These are phyloP conservation scores for Arachnopeziza araneosa DNA, from an alignment of 2,329 filamentous ascomycete genomes.

Conservation along the genomic window DNA sequence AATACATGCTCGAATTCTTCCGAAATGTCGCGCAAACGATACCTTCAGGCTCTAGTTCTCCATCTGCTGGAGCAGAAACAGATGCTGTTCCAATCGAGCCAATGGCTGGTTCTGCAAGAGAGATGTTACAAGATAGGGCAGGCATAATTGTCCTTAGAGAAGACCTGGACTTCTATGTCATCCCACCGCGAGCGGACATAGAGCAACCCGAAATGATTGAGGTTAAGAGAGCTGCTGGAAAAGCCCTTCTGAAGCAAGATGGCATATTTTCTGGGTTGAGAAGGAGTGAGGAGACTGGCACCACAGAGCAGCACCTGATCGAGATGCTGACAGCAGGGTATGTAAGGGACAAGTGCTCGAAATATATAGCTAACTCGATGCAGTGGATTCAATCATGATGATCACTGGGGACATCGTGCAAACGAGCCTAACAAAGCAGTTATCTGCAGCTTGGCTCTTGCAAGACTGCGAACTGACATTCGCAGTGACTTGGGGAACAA, in stretches of 20 bases:
- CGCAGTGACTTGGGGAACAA: conserved; percentile 70
- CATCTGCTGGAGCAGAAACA: conserved; percentile 57
- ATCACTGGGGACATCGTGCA: conserved; percentile 93
- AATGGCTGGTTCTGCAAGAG: conserved; percentile 60
- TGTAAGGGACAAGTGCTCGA: conserved; percentile 32
- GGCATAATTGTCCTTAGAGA: conserved; percentile 96
- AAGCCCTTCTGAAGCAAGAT: conserved; percentile 78
- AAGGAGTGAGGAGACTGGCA: conserved; percentile 91
- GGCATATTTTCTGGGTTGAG: conserved; percentile 95
- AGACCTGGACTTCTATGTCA: conserved; percentile 95
- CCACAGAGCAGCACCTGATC: conserved; percentile 95
- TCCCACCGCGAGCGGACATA: conserved; percentile 81
- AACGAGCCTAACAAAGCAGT: conserved; percentile 97
- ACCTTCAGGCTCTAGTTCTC: conserved; percentile 63
- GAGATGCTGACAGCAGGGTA: conserved; percentile 99
- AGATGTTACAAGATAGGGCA: conserved; percentile 80
- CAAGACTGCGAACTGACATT: conserved; percentile 87
- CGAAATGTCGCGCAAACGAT: conserved; percentile 95
- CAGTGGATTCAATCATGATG: conserved; percentile 94
- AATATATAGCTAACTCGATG: conserved; percentile 11
- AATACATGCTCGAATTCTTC: conserved; percentile 99
- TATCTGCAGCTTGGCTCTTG: conserved; percentile 91
- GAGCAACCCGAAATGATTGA: conserved; percentile 88
- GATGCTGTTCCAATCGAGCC: conserved; percentile 67
- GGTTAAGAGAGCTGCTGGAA: conserved; percentile 87